A percentile compares a stretch with the other conserved stretches of the same genome.
These are phyloP conservation scores for Hyphopichia fennica DNA, from an alignment of 1,139 yeast genomes.

Conservation along the genomic window DNA sequence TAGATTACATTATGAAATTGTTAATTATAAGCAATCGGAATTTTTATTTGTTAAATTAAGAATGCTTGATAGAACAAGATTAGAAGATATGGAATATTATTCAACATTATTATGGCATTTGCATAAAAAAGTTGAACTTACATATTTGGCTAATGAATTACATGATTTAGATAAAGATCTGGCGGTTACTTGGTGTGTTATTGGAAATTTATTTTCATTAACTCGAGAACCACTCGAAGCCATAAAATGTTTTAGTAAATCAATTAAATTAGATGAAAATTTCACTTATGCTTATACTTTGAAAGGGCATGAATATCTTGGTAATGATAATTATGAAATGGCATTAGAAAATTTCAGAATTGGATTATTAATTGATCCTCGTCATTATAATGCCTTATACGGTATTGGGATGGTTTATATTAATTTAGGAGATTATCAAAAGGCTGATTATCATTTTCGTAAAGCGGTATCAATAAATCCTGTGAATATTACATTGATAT, in stretches of 20 bases:
- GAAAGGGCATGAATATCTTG: slow-evolving; percentile 89
- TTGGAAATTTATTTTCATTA: slow-evolving; percentile 86
- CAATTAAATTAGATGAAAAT: slow-evolving; percentile 65
- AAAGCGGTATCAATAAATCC: slow-evolving; percentile 90
- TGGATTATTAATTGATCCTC: slow-evolving; percentile 73
- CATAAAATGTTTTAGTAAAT: slow-evolving; percentile 79
- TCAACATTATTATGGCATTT: slow-evolving; percentile 94
- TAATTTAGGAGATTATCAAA: slow-evolving; percentile 78
- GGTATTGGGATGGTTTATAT: slow-evolving; percentile 95
- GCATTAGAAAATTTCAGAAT: slow-evolving; percentile 83
- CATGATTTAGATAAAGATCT: slow-evolving; percentile 63
- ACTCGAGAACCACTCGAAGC: slow-evolving; percentile 90
- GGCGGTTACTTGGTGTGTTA: slow-evolving; percentile 89
- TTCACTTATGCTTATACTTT: slow-evolving; percentile 90
- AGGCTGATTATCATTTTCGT: slow-evolving; percentile 84
- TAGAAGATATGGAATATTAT: slow-evolving; percentile 87
- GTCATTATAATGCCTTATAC: slow-evolving; percentile 93
- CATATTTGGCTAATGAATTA: slow-evolving; percentile 79
- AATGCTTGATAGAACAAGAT: slow-evolving; percentile 71
- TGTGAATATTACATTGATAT: slow-evolving; percentile 81
- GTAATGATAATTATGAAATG: slow-evolving; percentile 87
- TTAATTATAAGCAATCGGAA: slow-evolving; percentile 78
- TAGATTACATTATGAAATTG: slow-evolving; percentile 80
- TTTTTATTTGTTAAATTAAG: slow-evolving; percentile 63
- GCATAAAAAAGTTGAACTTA: slow-evolving; percentile 76